These are phyloP conservation scores for Coleophoma cylindrospora DNA, from an alignment of 2,329 filamentous ascomycete species.

Conservation along the genomic window DNA sequence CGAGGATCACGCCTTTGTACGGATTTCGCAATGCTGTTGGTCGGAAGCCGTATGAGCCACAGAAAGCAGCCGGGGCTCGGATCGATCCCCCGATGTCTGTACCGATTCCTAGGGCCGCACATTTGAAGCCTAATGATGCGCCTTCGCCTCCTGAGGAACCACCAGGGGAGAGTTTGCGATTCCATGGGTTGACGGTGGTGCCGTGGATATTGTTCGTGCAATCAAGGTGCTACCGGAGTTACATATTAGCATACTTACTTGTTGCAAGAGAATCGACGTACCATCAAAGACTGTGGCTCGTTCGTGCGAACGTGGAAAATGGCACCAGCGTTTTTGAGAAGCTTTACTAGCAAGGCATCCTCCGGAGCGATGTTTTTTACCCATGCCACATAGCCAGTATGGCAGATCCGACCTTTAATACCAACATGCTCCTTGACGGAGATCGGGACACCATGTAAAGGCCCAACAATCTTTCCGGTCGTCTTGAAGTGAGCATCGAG, in stretches of 20 bases:
- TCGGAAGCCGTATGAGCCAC: constrained; percentile 19
- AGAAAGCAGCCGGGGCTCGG: constrained; percentile 31
- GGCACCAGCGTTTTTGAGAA: constrained; percentile 27
- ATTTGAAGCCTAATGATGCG: constrained; percentile 33
- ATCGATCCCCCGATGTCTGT: constrained; percentile 38
- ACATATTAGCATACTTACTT: too few species aligned
- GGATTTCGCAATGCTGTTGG: constrained; percentile 21
- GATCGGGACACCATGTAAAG: constrained; percentile 55
- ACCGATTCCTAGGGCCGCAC: constrained; percentile 34
- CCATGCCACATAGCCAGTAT: constrained; percentile 7
- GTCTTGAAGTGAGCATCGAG: constrained; percentile 7
- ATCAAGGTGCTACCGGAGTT: constrained; percentile 28
- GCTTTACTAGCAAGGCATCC: constrained; percentile 7
- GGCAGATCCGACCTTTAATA: constrained; percentile 5
- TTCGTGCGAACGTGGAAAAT: constrained; percentile 65
- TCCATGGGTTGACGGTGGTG: constrained; percentile 40
- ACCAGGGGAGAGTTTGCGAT: constrained; percentile 51
- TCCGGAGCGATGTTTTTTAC: constrained; percentile 6
- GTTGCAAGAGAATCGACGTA: too few species aligned
- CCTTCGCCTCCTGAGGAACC: constrained; percentile 62
- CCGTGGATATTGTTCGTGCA: constrained; percentile 55
- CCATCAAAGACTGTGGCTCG: constrained; percentile 48
- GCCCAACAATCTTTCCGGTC: constrained; percentile 39
- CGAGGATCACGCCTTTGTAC: constrained; percentile 22
- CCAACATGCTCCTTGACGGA: constrained; percentile 27